A percentile compares a stretch with the other conserved stretches of the same genome.
phyloP scores from a whole-genome alignment of 768 basidiomycete species.

The Leucogyrophana mollusca region DNA sequence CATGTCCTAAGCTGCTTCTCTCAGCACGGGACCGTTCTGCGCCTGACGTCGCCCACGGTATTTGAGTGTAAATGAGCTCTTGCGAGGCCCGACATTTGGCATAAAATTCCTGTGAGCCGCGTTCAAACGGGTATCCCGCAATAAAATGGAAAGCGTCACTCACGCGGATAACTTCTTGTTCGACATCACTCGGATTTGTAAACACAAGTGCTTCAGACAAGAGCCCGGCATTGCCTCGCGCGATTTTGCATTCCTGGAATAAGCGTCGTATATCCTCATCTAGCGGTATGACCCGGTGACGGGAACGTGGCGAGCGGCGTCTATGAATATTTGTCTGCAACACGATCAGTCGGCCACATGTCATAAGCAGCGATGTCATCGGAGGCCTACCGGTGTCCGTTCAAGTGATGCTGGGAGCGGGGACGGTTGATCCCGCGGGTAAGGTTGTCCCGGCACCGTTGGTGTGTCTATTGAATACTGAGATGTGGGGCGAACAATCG shows the following conservation, averaged over 20 bases:
- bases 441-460: slow-evolving; percentile 36
- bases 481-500: slow-evolving; percentile 37
- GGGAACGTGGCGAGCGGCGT: slow-evolving; percentile 16
- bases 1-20: slow-evolving; percentile 19
- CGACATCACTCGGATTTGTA: slow-evolving; percentile 70
- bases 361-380: too few species aligned
- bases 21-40: slow-evolving; percentile 66
- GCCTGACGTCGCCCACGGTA: slow-evolving; percentile 85
- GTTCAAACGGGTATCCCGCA: background rate
- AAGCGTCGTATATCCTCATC: slow-evolving; percentile 85
- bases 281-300: slow-evolving; percentile 54
- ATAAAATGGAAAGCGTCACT: slow-evolving; percentile 15
- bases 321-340: slow-evolving; percentile 13
- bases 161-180: slow-evolving; percentile 65
- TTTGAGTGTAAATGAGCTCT: slow-evolving; percentile 83
- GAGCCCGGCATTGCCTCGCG: slow-evolving; percentile 74
- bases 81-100: slow-evolving; percentile 76
- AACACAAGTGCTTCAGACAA: slow-evolving; percentile 69
- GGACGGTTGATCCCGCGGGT: slow-evolving; percentile 25
- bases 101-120: slow-evolving; percentile 71
- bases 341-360: background rate
- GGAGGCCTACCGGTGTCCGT: slow-evolving; percentile 15
- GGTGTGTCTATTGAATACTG: slow-evolving; percentile 34
- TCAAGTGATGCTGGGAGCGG: slow-evolving; percentile 26
- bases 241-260: slow-evolving; percentile 84